Percentiles rank a stretch among this genome's conserved stretches.
Conservation (phyloP, 1,139 yeast genomes). For the Scheffersomyces lignicola region DNA sequence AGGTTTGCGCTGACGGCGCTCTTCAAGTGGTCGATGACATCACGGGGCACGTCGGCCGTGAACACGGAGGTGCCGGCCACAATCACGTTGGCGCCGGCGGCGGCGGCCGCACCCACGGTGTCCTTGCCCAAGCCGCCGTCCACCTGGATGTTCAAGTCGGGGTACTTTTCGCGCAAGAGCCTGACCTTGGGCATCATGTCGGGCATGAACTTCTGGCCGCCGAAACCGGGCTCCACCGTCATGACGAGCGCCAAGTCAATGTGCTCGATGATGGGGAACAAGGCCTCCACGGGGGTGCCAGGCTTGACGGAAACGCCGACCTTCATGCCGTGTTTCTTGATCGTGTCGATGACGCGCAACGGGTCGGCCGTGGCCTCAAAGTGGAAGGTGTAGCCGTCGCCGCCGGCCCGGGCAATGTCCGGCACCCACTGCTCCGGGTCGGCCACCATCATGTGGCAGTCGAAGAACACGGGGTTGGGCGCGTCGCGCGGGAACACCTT, state of each 20-base stretch:
- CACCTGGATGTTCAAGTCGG: slow-evolving; percentile 84
- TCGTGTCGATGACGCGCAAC: slow-evolving; percentile 66
- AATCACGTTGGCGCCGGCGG: slow-evolving; percentile 95
- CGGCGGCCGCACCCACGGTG: slow-evolving; percentile 81
- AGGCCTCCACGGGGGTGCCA: slow-evolving; percentile 83
- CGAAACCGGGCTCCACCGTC: slow-evolving; percentile 99
- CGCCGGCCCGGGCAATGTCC: slow-evolving; percentile 92
- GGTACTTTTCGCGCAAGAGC: slow-evolving; percentile 68
- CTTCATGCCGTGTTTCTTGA: slow-evolving; percentile 79
- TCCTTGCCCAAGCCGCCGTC: slow-evolving; percentile 95
- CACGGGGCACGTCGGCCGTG: slow-evolving; percentile 75
- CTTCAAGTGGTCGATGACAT: slow-evolving; percentile 69
- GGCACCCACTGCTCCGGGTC: slow-evolving; percentile 95
- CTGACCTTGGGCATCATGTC: slow-evolving; percentile 96
- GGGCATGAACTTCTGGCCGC: slow-evolving; percentile 95
- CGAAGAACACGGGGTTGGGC: slow-evolving; percentile 67
- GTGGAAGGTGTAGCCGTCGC: slow-evolving; percentile 95
- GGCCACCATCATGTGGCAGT: slow-evolving; percentile 98
- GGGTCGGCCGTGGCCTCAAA: slow-evolving; percentile 91
- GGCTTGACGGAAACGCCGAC: slow-evolving; percentile 97
- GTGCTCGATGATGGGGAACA: slow-evolving; percentile 71
- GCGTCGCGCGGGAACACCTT: slow-evolving; percentile 64
- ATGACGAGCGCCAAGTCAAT: slow-evolving; percentile 92
- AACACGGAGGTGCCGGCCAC: slow-evolving; percentile 97
- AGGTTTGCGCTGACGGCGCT: slow-evolving; percentile 44